A percentile compares a stretch with the other conserved stretches of the same genome.
phyloP scores from a whole-genome alignment of 176 grass and related monocot species.

The Oryza glaberrima region DNA sequence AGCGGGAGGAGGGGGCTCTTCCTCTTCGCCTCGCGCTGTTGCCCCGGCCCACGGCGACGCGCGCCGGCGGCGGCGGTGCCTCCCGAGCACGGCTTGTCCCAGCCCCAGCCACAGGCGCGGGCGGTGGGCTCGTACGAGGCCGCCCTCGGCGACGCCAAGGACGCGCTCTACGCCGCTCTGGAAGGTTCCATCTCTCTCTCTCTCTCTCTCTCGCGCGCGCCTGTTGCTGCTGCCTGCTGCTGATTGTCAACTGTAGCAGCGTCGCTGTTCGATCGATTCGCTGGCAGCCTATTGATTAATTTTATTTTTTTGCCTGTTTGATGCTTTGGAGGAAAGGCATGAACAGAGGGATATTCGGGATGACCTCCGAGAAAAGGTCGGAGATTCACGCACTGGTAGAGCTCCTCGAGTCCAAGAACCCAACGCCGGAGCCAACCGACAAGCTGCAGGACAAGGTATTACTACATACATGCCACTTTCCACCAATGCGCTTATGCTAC shows the following conservation, averaged over 20 bases:
- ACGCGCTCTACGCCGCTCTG: conserved; percentile 52
- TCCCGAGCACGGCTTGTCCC: conserved; percentile 22
- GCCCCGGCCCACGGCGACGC: no score
- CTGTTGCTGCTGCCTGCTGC: no score
- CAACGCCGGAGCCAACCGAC: conserved; percentile 70
- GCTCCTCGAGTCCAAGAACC: conserved; percentile 74
- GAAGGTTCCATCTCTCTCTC: conserved; percentile 28
- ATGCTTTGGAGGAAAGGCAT: conserved; percentile 41
- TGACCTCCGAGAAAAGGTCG: conserved; percentile 67
- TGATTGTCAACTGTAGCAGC: no score
- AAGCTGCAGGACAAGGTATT: conserved; percentile 71
- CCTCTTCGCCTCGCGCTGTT: no score
- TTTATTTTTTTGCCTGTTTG: neutral
- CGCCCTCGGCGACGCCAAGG: conserved; percentile 35
- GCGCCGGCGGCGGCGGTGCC: conserved; percentile 10
- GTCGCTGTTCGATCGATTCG: no score
- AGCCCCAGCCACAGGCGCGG: neutral
- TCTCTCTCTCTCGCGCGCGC: neutral
- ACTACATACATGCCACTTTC: conserved; percentile 17
- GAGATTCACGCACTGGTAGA: conserved; percentile 78
- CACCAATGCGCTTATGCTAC: neutral
- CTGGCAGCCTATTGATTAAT: no score
- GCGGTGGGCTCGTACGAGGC: neutral
- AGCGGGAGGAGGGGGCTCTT: no score
- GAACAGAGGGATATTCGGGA: conserved; percentile 80